Conservation (phyloP, 2,329 filamentous ascomycete species). For the Colletotrichum tamarilloi region DNA sequence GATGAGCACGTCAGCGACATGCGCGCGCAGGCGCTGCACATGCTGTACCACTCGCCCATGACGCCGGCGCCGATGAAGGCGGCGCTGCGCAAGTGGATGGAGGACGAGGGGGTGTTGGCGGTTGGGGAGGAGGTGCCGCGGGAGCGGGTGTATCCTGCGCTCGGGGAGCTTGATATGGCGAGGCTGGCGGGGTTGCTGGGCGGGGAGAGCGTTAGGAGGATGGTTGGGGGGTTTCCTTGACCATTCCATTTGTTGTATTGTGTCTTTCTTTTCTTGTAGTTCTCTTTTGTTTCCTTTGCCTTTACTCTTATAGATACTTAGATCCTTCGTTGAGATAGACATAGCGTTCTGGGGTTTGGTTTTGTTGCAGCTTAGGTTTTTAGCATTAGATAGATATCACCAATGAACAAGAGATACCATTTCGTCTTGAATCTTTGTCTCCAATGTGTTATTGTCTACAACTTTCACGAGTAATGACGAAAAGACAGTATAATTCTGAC, state of each 20-base stretch:
- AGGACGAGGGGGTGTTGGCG: not conserved
- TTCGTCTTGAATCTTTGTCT: not conserved
- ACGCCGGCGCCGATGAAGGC: slow-evolving; percentile 14
- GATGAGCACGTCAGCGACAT: slow-evolving; percentile 21
- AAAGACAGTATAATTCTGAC: not conserved
- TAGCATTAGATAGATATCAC: not conserved
- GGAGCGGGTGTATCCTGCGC: slow-evolving; percentile 13
- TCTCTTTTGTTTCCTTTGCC: not conserved
- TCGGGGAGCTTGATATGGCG: slow-evolving; percentile 33
- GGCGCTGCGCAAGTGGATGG: slow-evolving; percentile 1
- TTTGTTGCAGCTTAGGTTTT: not conserved
- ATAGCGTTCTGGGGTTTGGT: not conserved
- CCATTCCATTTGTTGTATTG: not conserved
- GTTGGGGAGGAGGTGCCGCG: not conserved
- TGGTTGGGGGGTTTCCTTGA: not conserved
- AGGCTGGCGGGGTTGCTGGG: not conserved
- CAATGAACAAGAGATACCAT: not conserved
- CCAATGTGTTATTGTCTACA: not conserved
- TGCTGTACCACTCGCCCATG: slow-evolving; percentile 14
- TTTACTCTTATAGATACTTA: not conserved
- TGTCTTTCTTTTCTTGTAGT: not conserved
- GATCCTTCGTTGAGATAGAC: not conserved
- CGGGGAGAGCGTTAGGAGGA: not conserved
- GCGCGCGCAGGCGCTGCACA: slow-evolving; percentile 2
- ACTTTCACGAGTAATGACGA: too few species aligned